Base-by-base conservation (phyloP, 1,284 basidiomycete genomes). In the Rhodotorula sp. region DNA sequence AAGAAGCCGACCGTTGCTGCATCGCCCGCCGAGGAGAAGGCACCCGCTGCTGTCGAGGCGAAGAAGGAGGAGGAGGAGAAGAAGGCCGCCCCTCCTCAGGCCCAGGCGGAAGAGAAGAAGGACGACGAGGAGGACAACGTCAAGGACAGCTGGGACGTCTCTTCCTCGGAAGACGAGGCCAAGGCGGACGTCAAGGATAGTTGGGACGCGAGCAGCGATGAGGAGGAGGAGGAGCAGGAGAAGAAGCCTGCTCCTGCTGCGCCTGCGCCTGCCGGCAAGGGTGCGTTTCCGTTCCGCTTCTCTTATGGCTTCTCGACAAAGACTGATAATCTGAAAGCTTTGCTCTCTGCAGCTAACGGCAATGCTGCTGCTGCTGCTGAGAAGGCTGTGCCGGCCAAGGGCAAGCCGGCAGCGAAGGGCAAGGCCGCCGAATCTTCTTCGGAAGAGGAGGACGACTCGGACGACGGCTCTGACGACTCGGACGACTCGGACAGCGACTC, bases 71-170 rank as follows among this genome's bases (percentile, higher is more conserved):
- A 79, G 57, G 80, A 78, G 64, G 81, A 84, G 69, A 79, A 80
- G 60, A 81, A 80, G 73, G 46, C 31, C n/a, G 66, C 6, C 26
- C 48, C 43, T 2, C 26, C 49, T 6, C 64, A 56, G 47, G 63
- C 66, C 0, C 64, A 79, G 18, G 81, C 80, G 48, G 81, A 80
- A 47, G 77, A 78, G 51, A 79, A 77, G 63, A 81, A 84, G 70
- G 79, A 80, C 61, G 82, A 81, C 80, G 83, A 83, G 80, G 46
- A 80, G 73, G 76, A 84, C 46, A 86, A 84, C 61, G 84, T 86
- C 43, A 89, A 89, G 80, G 88, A 92, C 74, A 90, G 92, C 75
- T 97, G 93, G 94, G 94, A 97, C 72, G 90, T 88, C 39, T 88
- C 89, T 52, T 91, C 90, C 16, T 59, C 57, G 7, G 72, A 82